These are phyloP conservation scores for Pyrus betulifolia DNA, from an alignment of 306 rosid species.

Conservation along the genomic window DNA sequence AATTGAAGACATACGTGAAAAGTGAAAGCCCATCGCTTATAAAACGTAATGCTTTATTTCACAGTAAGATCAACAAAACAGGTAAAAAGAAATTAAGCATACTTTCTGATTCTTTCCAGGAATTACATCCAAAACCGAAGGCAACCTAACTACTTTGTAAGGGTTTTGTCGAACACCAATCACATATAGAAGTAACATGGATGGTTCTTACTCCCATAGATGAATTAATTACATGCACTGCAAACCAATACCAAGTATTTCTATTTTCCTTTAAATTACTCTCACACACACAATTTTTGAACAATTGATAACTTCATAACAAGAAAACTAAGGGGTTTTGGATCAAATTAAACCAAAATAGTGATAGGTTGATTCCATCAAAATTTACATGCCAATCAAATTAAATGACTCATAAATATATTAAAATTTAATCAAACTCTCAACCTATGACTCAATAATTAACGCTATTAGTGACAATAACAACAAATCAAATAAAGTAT, in stretches of 20 bases:
- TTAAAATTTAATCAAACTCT: neutral
- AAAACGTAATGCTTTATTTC: too few relatives aligned
- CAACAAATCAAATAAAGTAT: too few relatives aligned
- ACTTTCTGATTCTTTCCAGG: neutral
- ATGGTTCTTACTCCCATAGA: neutral
- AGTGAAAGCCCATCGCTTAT: too few relatives aligned
- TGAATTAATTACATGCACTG: too few relatives aligned
- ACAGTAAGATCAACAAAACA: neutral
- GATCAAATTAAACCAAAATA: neutral
- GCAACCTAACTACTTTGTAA: neutral
- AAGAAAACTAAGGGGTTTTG: neutral
- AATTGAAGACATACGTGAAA: neutral
- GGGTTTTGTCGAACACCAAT: too few relatives aligned
- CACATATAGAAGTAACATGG: neutral
- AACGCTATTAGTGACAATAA: too few relatives aligned
- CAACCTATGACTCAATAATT: neutral
- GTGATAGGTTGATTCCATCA: neutral
- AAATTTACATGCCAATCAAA: neutral
- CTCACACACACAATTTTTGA: too few relatives aligned
- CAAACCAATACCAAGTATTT: too few relatives aligned
- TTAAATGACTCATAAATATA: neutral
- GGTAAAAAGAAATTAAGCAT: neutral
- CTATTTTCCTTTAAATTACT: too few relatives aligned
- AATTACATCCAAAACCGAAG: neutral
- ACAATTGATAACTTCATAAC: neutral